Evolutionary conservation across 2,329 filamentous ascomycete species (phyloP), one percentile per base, ranked within the genome.

Genomic region (Aspergillus calidoustus): DNA sequence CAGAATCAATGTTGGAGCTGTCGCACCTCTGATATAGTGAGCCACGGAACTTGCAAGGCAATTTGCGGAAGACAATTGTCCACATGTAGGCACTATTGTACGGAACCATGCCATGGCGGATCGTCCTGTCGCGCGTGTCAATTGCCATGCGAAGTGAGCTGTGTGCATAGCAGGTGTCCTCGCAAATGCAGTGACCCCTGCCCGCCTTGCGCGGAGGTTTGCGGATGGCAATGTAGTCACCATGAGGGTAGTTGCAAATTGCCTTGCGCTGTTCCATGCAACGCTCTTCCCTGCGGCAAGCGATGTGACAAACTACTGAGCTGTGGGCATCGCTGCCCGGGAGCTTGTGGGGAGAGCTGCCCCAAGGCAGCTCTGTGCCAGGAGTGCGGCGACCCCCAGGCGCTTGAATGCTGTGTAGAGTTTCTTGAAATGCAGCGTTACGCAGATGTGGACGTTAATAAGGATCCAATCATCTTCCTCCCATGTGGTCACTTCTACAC

Each of bases 301-400:
- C 59, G 66, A 15, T 69, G 62, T 38, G 38, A 57, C 3, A 64
- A 67, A 23, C 53, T 13, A 7, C 19, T 69, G 1, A 15, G 28
- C 43, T 69, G 67, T 52, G 61, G 63, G 5, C 67, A 69, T 43
- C 64, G 43, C 22, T 69, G 66, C 41, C 67, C 67, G 4, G 49
- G 61, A 6, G 15, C 67, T 3, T 69, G 66, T 25, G 63, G 67
- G 4, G 67, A 68, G 38, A 30, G 15, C 4, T 69, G 67, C 22
- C 64, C 66, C 7, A 41, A 58, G 13, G 19, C 60, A 9, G 49
- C 25, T 25, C 49, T 59, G 4, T 64, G 62, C 43, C 62, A 62
- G 3, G 7, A 34, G 5, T 66, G 64, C 44, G 49, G 60, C 17
- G 30, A 57, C 25, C 25, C 25, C 25, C 25, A 28, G 15, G 47